These are phyloP conservation scores for Yamadazyma dushanensis DNA, from an alignment of 1,139 yeast genomes.

Conservation along the genomic window DNA sequence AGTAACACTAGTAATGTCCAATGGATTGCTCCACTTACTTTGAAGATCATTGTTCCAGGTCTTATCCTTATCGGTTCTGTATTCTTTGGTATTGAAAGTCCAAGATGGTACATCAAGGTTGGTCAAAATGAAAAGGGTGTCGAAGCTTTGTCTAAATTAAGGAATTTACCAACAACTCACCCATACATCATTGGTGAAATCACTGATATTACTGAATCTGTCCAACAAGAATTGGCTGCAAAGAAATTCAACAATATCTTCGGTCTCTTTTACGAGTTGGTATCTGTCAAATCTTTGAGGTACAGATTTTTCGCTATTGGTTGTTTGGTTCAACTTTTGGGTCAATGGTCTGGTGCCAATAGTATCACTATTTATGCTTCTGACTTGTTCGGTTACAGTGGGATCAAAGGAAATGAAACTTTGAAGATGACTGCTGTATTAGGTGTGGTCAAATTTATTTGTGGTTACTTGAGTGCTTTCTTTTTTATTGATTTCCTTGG, in stretches of 20 bases:
- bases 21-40: constrained; percentile 38
- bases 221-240: constrained; percentile 39
- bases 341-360: constrained; percentile 67
- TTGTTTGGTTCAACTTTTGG: constrained; percentile 48
- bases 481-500: constrained; percentile 50
- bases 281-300: constrained; percentile 34
- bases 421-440: constrained; percentile 49
- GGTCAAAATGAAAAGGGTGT: constrained; percentile 37
- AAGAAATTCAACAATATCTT: constrained; percentile 14
- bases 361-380: constrained; percentile 63
- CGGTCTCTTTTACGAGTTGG: constrained; percentile 31
- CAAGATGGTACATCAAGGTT: constrained; percentile 46
- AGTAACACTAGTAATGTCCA: constrained; percentile 28
- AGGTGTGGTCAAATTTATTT: constrained; percentile 47
- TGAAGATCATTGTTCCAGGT: constrained; percentile 46
- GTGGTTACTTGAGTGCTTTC: constrained; percentile 48
- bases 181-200: constrained; percentile 54
- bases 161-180: constrained; percentile 52
- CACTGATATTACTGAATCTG: constrained; percentile 49
- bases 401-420: constrained; percentile 35
- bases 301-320: constrained; percentile 48
- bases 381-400: constrained; percentile 53
- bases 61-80: constrained; percentile 37
- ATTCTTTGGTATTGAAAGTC: constrained; percentile 41
- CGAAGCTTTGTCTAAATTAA: constrained; percentile 40